phyloP scores from a whole-genome alignment of 2,329 filamentous ascomycete species.

The Exophiala spinifera region DNA sequence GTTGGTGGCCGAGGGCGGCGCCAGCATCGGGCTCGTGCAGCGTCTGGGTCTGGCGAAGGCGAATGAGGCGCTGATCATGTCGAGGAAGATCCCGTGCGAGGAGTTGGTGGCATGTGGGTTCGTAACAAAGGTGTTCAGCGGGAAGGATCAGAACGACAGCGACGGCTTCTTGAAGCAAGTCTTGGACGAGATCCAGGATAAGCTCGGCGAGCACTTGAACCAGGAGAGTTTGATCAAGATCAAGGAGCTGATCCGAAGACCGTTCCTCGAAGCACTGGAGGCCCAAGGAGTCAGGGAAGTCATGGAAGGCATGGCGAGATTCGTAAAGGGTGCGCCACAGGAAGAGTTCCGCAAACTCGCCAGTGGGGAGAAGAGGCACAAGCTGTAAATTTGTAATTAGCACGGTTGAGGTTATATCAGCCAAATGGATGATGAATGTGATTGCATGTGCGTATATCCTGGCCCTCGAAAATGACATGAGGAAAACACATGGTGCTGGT shows the following conservation, averaged over 20 bases:
- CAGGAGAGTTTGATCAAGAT: conserved; percentile 76
- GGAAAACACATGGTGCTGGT: too few relatives aligned
- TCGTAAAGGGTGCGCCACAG: conserved; percentile 77
- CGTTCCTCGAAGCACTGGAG: conserved; percentile 70
- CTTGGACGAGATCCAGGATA: conserved; percentile 74
- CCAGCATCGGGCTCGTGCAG: conserved; percentile 73
- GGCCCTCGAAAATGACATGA: too few relatives aligned
- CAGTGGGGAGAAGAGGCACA: conserved; percentile 87
- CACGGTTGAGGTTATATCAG: too few relatives aligned
- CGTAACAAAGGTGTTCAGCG: conserved; percentile 75
- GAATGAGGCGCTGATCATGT: conserved; percentile 92
- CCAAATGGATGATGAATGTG: too few relatives aligned
- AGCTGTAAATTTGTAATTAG: conserved; percentile 57
- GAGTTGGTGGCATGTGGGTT: conserved; percentile 76
- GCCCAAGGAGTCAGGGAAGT: conserved; percentile 78
- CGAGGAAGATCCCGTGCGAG: conserved; percentile 67
- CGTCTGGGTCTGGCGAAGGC: conserved; percentile 76
- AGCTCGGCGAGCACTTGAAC: conserved; percentile 74
- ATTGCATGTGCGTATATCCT: too few relatives aligned
- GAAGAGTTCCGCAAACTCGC: conserved; percentile 84
- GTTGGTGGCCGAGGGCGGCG: conserved; percentile 83
- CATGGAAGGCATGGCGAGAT: conserved; percentile 78
- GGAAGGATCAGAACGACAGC: conserved; percentile 58
- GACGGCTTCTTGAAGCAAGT: conserved; percentile 69
- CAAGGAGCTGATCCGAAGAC: conserved; percentile 75